Evolutionary conservation across 73 alveolate genomes (phyloP).

Genomic region (Symbiodinium pilosum): DNA sequence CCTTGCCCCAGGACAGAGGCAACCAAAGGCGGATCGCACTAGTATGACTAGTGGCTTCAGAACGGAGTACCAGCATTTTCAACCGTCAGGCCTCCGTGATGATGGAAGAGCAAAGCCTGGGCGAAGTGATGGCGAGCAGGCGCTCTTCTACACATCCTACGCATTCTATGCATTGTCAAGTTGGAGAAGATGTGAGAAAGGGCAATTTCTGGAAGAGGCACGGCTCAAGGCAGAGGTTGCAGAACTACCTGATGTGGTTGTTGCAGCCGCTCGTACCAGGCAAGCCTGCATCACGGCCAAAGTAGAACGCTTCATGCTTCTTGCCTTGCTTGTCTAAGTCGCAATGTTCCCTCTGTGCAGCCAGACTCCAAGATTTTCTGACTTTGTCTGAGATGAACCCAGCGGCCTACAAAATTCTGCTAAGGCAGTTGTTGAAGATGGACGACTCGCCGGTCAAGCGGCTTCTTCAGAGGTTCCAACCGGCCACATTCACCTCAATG

Average conservation of each 20-base stretch:
- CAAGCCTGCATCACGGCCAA: neutral
- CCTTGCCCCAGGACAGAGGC: no score
- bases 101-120: neutral
- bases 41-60: no score
- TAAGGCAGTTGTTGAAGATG: slow-evolving; percentile 80
- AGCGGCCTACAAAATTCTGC: no score
- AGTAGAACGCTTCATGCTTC: neutral
- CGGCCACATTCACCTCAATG: neutral
- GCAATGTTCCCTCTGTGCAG: slow-evolving; percentile 76
- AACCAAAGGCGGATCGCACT: no score
- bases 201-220: neutral
- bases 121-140: neutral
- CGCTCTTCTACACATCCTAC: neutral
- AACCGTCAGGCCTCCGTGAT: neutral
- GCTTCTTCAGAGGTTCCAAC: slow-evolving; percentile 51
- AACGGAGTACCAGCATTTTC: no score
- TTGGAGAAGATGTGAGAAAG: no score
- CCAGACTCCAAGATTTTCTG: neutral
- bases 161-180: no score
- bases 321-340: slow-evolving; percentile 7
- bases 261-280: slow-evolving; percentile 75
- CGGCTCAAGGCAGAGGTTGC: slow-evolving; percentile 74
- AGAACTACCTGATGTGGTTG: slow-evolving; percentile 82
- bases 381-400: no score
- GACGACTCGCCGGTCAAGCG: slow-evolving; percentile 89